Evolutionary conservation across 768 basidiomycete genomes (phyloP).

Genomic region (Termitomyces sp.): DNA sequence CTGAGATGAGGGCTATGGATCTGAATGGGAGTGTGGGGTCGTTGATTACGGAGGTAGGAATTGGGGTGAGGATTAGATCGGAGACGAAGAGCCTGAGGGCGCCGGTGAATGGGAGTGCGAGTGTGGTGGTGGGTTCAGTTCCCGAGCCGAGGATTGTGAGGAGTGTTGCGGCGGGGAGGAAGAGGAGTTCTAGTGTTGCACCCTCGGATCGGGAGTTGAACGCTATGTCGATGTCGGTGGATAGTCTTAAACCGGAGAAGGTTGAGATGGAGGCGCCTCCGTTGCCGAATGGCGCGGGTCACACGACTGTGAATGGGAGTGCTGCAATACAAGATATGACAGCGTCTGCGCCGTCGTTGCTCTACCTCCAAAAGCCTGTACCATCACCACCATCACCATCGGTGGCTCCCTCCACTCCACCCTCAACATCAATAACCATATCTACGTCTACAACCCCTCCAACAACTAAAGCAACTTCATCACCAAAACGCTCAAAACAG

Average conservation of each 20-base stretch:
- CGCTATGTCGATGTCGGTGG: conserved; percentile 14
- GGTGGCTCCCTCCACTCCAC: background rate
- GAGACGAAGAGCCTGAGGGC: conserved; percentile 12
- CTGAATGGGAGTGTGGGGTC: conserved; percentile 47
- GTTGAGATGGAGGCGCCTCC: conserved; percentile 5
- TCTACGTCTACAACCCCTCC: conserved; percentile 5
- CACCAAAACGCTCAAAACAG: conserved; percentile 8
- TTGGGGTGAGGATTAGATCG: conserved; percentile 28
- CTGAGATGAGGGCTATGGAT: conserved; percentile 40
- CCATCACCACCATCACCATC: background rate
- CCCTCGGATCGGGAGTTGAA: conserved; percentile 24
- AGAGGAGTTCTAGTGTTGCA: conserved; percentile 33
- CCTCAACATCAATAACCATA: background rate
- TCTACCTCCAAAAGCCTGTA: conserved; percentile 3
- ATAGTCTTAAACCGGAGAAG: conserved; percentile 1
- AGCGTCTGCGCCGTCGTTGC: conserved; percentile 14
- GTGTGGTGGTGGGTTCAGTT: conserved; percentile 17
- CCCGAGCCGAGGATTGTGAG: conserved; percentile 50
- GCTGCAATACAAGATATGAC: conserved; percentile 7
- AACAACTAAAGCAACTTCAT: background rate
- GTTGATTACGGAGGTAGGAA: conserved; percentile 40
- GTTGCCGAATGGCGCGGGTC: conserved; percentile 14
- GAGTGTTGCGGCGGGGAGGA: conserved; percentile 47
- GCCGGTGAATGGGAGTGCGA: conserved; percentile 12
- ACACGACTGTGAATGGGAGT: conserved; percentile 6